Evolutionary conservation across 768 basidiomycete genomes (phyloP), one percentile per base, ranked within the genome.

Genomic region (Leccinum disarticulatum): DNA sequence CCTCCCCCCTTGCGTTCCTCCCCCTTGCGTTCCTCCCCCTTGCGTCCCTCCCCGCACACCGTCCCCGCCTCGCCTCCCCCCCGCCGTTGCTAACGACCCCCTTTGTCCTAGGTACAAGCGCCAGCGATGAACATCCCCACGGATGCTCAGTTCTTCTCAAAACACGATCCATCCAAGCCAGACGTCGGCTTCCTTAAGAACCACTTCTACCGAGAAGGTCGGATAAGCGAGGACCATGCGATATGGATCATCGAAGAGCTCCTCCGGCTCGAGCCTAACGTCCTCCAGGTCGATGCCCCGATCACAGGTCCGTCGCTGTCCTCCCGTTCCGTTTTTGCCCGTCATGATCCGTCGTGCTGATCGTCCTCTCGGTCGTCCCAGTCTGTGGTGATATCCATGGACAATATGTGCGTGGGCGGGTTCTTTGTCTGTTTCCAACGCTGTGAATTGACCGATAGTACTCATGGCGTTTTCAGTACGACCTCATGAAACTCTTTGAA

Each of bases 351-450:
- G 31, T 49, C 41, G 31, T 49, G 28, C 59, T 64, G 30, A 67
- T 59, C 22, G 36, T 19, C 38, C 19, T 59, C 58, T 54, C 46
- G 10, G 27, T 35, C 43, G 60, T 15, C n/a, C n/a, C 67, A 94
- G 93, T 95, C 38, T 98, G 96, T 74, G 97, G 96, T 52, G 96
- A 98, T 77, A 97, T 98, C 50, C 96, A 98, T 68, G 96, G 96
- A 1, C 96, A 99, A 92, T 99, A 99, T 78, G 96, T 97, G 67
- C 73, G 91, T 66, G 57, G 36, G 55, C 59, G 38, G 48, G 55
- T 58, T 51, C 38, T 43, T 43, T 57, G 58, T 55, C 55, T 19
- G 31, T 33, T 56, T 28, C 54, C 38, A n/a, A 27, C 31, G 30
- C 61, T 62, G 36, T 64, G 33, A 57, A 65, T 66, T 66, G 61